Base-by-base conservation (phyloP, 495 filamentous ascomycete genomes). In the Aspergillus asperescens region DNA sequence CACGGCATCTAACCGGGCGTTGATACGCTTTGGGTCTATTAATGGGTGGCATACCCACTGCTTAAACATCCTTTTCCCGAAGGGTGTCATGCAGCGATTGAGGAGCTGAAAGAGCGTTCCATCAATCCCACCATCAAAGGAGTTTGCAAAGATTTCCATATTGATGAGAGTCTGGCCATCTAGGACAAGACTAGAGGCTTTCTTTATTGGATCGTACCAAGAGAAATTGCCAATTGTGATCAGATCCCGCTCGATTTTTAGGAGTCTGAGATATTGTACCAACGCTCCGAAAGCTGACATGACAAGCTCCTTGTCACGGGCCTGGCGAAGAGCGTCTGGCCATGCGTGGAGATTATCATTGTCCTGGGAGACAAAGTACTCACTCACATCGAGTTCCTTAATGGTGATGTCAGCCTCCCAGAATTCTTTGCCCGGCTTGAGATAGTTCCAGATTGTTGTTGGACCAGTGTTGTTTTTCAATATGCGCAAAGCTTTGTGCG, bases 41-140 rank as follows among this genome's bases (percentile, higher is more conserved):
- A 99, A 76, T 0, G 94, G 94, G 60, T 97, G 94, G 70, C 93
- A 97, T 3, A 97, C 87, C 94, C 94, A 99, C 67, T 96, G 91
- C 32, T 90, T 85, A 68, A 97, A 91, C 70, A 93, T 87, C 4
- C 94, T 85, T 73, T 99, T 99, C 46, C 92, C 94, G 60, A 97
- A 99, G 0, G 94, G 92, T 1, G 94, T 96, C 50, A 96, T 85
- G 65, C 94, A 99, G 20, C 89, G 81, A 67, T 99, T 97, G 10
- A 99, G 77, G 34, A 97, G 81, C 12, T 78, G 78, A 72, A 96
- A 97, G 3, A 99, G 71, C 0, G 93, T 97, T 19, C 94, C 94
- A 12, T 92, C 83, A 0, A 76, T 59, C 15, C 88, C 80, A 7
- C 92, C 92, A 65, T 96, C 92, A 58, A 87, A 89, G 1, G 85